Percentiles rank a stretch among this genome's conserved stretches.
Conservation (phyloP, 2,329 filamentous ascomycete species). For the Penicillium sp. region DNA sequence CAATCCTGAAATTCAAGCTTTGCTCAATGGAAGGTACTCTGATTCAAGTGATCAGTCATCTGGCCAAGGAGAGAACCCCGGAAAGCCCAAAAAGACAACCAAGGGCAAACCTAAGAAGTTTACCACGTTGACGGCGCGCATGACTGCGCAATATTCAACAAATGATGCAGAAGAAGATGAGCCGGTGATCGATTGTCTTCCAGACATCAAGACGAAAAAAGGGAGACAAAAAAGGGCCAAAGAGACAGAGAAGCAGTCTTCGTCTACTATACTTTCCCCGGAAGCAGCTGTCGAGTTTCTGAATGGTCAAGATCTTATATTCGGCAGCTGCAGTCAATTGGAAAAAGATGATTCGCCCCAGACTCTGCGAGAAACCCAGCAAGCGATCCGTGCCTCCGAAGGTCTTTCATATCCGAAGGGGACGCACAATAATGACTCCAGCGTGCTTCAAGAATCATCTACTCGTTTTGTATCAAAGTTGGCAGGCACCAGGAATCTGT, state of each 20-base stretch:
- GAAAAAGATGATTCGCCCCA: conserved; percentile 69
- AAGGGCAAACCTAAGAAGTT: conserved; percentile 66
- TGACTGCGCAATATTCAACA: conserved; percentile 65
- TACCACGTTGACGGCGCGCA: conserved; percentile 73
- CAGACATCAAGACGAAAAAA: conserved; percentile 15
- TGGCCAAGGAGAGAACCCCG: conserved; percentile 13
- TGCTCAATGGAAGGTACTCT: conserved; percentile 4
- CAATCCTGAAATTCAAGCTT: conserved; percentile 19
- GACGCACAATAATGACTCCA: background rate
- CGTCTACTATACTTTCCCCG: conserved; percentile 65
- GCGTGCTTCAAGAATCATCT: conserved; percentile 2
- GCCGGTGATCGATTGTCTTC: conserved; percentile 4
- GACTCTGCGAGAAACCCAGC: conserved; percentile 39
- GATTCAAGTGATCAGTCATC: conserved; percentile 9
- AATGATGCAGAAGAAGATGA: conserved; percentile 28
- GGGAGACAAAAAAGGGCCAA: conserved; percentile 25
- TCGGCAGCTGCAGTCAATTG: conserved; percentile 82
- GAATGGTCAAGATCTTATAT: conserved; percentile 71
- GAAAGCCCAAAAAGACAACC: conserved; percentile 19
- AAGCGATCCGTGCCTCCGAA: conserved; percentile 33
- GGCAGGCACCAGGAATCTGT: conserved; percentile 52
- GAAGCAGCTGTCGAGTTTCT: conserved; percentile 64
- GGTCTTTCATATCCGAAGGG: conserved; percentile 11
- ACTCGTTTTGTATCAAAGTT: conserved; percentile 24
- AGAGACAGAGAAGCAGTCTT: conserved; percentile 35